Conservation (phyloP, 1,284 basidiomycete genomes). For the Heterobasidion parviporum region DNA sequence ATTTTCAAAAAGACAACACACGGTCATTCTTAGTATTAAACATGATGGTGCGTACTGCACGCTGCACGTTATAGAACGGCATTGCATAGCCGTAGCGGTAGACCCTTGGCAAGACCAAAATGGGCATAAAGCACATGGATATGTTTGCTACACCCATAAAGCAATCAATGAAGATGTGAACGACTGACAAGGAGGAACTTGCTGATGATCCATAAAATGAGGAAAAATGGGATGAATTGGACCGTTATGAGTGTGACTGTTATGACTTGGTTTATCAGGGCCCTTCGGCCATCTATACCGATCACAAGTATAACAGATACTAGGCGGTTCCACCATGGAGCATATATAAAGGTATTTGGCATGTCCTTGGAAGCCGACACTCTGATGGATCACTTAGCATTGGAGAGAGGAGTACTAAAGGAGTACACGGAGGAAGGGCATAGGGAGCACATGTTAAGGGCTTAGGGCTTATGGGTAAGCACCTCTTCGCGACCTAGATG, state of each 20-base stretch:
- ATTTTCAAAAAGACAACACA: slow-evolving; percentile 20
- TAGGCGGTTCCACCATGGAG: no score
- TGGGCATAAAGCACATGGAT: slow-evolving; percentile 54
- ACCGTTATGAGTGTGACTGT: slow-evolving; percentile 47
- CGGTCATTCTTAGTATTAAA: slow-evolving; percentile 60
- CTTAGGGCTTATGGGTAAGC: no score
- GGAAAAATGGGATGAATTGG: slow-evolving; percentile 49
- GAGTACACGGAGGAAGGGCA: no score
- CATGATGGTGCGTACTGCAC: slow-evolving; percentile 52
- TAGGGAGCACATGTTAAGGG: no score
- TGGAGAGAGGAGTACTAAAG: no score
- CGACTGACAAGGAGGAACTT: slow-evolving; percentile 10
- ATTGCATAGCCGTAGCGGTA: slow-evolving; percentile 61
- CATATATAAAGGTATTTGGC: no score
- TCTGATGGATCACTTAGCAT: no score
- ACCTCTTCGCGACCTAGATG: no score
- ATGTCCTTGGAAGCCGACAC: no score
- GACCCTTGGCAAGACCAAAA: slow-evolving; percentile 58
- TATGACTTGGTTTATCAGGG: no score
- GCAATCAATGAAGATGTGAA: not conserved
- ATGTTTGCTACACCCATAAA: slow-evolving; percentile 46
- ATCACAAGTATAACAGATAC: no score
- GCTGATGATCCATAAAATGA: slow-evolving; percentile 65
- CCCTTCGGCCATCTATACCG: no score
- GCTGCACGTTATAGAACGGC: slow-evolving; percentile 67